Base-by-base conservation (phyloP, 2,329 filamentous ascomycete species). In the Leptographium procerum region DNA sequence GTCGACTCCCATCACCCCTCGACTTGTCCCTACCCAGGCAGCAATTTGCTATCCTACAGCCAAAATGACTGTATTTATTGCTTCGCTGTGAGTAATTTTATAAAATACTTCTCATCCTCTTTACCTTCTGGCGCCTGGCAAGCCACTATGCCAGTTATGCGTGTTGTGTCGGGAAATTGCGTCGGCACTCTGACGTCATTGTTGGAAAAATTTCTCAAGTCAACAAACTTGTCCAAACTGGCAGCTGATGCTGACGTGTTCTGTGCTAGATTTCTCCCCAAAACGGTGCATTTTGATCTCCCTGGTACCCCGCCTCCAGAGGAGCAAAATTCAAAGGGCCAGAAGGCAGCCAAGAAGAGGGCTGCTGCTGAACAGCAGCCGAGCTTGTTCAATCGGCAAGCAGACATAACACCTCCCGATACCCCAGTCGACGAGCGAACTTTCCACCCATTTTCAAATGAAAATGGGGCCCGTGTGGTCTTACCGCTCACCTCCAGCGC, bases 231-330 rank as follows among this genome's bases (percentile, higher is more conserved):
- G 5, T 47, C 16, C 47, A 13, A 19, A 14, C 47, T 5, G 26
- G 8, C 19, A n/a, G 26, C 55, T 40, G 16, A 52, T 22, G 24
- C 29, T 36, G 28, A 33, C 62, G 28, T 63, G 58, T 55, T 45
- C 22, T 10, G 57, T 8, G 84, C n/a, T 69, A 96, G 91, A 59
- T 96, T 96, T 69, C 82, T 96, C 40, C 92, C 92, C 36, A 91
- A 95, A 71, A 97, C 92, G 47, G 79, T 96, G 67, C 86, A 95
- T 71, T 97, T 97, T 71, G 85, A 86, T 65, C 78, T 88, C 59
- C 82, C 83, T 13, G 77, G 78, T 45, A 78, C 77, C 34, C 75
- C 76, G 56, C 73, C 71, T 59, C 67, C 62, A 52, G 63, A 59
- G 68, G 65, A 66, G 6, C 59, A 64, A 63, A 64, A 62, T 29